phyloP scores from a whole-genome alignment of 164 flowering plant species.

The Saururus chinensis region DNA sequence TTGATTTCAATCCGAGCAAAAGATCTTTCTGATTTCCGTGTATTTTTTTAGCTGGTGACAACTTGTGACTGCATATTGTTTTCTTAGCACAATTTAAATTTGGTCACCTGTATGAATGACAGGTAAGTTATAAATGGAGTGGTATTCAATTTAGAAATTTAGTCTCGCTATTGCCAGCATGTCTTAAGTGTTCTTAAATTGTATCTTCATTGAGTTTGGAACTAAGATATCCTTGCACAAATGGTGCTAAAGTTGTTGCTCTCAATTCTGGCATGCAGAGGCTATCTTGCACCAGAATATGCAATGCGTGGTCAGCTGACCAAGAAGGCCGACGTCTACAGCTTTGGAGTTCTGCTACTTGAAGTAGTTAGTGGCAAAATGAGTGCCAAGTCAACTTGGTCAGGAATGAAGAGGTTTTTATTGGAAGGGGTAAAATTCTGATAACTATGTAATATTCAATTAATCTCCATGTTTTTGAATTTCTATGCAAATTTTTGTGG shows the following conservation, averaged over 20 bases:
- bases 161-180: too few relatives aligned
- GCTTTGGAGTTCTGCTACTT: conserved; percentile 70
- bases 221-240: not conserved
- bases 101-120: too few relatives aligned
- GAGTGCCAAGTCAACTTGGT: conserved; percentile 42
- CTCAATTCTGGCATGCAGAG: conserved; percentile 34
- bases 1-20: too few relatives aligned
- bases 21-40: too few relatives aligned
- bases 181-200: not conserved
- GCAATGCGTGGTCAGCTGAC: conserved; percentile 71
- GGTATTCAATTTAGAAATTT: too few relatives aligned
- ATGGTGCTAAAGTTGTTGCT: not conserved
- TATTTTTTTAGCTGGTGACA: too few relatives aligned
- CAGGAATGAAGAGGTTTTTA: conserved; percentile 29
- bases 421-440: conserved; percentile 46
- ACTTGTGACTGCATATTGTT: too few relatives aligned
- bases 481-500: too few relatives aligned
- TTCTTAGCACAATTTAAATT: too few relatives aligned
- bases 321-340: conserved; percentile 72
- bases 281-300: conserved; percentile 87
- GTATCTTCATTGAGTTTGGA: not conserved
- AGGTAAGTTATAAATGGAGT: too few relatives aligned
- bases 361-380: conserved; percentile 66
- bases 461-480: too few relatives aligned
- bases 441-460: too few relatives aligned